Percentiles rank a stretch among this genome's conserved stretches.
These are phyloP conservation scores for Lumnitzera racemosa DNA, from an alignment of 345 rosid genomes.

Conservation along the genomic window DNA sequence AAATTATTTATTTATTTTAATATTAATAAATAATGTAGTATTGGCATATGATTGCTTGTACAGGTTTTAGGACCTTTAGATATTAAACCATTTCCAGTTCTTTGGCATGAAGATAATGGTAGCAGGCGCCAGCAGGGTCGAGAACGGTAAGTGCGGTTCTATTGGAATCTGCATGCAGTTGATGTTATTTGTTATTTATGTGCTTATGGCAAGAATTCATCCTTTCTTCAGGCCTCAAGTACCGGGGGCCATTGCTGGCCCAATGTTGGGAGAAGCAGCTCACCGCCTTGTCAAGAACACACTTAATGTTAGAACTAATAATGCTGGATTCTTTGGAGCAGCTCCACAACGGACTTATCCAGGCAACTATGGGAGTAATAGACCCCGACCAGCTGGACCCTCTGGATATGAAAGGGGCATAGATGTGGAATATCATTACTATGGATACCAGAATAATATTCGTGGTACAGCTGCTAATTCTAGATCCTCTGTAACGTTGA, in stretches of 20 bases:
- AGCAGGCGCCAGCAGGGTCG: conserved; percentile 68
- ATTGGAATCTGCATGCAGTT: background rate
- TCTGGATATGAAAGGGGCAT: conserved; percentile 47
- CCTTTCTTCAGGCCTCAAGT: conserved; percentile 57
- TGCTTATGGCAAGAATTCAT: background rate
- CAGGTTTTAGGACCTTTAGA: conserved; percentile 68
- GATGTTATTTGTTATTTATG: background rate
- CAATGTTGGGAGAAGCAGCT: conserved; percentile 80
- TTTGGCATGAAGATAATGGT: conserved; percentile 92
- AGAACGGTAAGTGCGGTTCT: conserved; percentile 50
- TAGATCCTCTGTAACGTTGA: conserved; percentile 28
- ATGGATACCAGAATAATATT: conserved; percentile 34
- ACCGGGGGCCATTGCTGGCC: conserved; percentile 77
- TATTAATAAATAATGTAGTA: background rate
- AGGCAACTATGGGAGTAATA: conserved; percentile 29
- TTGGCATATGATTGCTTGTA: conserved; percentile 12
- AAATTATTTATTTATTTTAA: no score
- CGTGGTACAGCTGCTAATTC: conserved; percentile 33
- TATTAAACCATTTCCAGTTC: conserved; percentile 67
- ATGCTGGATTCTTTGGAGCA: conserved; percentile 41
- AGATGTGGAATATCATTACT: conserved; percentile 32
- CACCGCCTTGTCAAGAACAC: conserved; percentile 94
- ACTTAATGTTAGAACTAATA: conserved; percentile 61
- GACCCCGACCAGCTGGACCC: conserved; percentile 51
- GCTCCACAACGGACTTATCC: conserved; percentile 28